These are phyloP conservation scores for Mycena vulgaris DNA, from an alignment of 768 basidiomycete genomes.

Conservation along the genomic window DNA sequence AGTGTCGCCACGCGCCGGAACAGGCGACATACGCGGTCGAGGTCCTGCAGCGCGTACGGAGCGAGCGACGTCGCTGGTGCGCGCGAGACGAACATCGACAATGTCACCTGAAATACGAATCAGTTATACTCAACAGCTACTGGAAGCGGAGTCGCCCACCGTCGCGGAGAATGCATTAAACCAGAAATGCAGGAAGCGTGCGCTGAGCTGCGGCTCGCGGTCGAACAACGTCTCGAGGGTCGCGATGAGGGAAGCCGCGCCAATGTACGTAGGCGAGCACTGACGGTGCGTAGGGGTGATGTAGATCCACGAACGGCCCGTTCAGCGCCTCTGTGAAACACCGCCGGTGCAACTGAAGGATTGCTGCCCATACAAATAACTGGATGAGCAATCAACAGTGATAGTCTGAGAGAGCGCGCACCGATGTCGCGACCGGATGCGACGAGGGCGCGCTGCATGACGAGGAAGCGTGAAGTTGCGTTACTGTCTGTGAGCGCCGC, in stretches of 20 bases:
- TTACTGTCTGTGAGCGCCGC: slow-evolving; percentile 59
- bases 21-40: slow-evolving; percentile 71
- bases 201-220: slow-evolving; percentile 72
- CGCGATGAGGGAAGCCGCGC: slow-evolving; percentile 71
- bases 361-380: slow-evolving; percentile 55
- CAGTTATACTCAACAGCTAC: background rate
- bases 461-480: slow-evolving; percentile 64
- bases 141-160: slow-evolving; percentile 56
- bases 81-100: slow-evolving; percentile 76
- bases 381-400: slow-evolving; percentile 6
- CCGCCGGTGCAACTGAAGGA: slow-evolving; percentile 77
- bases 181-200: slow-evolving; percentile 81
- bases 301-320: slow-evolving; percentile 63
- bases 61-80: slow-evolving; percentile 73
- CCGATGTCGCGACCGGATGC: slow-evolving; percentile 76
- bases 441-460: slow-evolving; percentile 77
- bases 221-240: slow-evolving; percentile 70
- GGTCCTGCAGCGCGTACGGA: slow-evolving; percentile 70
- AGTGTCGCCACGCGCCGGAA: slow-evolving; percentile 71
- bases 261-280: slow-evolving; percentile 78
- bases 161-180: slow-evolving; percentile 82
- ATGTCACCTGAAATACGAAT: slow-evolving; percentile 62
- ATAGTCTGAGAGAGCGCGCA: slow-evolving; percentile 44
- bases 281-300: slow-evolving; percentile 77
- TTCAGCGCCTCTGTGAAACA: slow-evolving; percentile 80